Conservation (phyloP, 306 rosid species). For the Casuarina cunninghamiana region DNA sequence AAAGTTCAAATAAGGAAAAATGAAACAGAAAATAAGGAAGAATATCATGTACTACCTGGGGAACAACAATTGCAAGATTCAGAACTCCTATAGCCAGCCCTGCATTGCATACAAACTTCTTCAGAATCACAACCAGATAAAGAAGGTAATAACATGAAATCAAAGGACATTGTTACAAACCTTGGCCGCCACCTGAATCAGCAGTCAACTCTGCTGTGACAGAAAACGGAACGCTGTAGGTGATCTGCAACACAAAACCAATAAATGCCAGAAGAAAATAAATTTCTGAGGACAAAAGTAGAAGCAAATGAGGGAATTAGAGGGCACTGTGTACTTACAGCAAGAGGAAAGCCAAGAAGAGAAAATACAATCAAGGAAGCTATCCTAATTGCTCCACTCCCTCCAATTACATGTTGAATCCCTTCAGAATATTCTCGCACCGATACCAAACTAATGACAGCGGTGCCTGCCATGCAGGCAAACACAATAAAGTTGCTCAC, state of each 20-base stretch:
- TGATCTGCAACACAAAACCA: slow-evolving; percentile 69
- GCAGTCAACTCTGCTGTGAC: slow-evolving; percentile 92
- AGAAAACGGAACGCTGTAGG: slow-evolving; percentile 94
- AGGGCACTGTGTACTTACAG: slow-evolving; percentile 55
- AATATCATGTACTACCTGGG: slow-evolving; percentile 64
- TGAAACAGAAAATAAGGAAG: background rate
- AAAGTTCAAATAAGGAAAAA: background rate
- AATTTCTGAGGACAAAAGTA: slow-evolving; percentile 12
- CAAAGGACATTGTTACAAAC: slow-evolving; percentile 39
- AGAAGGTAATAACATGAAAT: slow-evolving; percentile 12
- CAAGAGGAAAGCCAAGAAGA: slow-evolving; percentile 97
- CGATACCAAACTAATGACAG: slow-evolving; percentile 78
- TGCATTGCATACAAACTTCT: slow-evolving; percentile 41
- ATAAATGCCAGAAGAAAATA: slow-evolving; percentile 19
- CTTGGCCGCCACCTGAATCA: slow-evolving; percentile 96
- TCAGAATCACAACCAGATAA: slow-evolving; percentile 26
- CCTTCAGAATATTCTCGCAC: slow-evolving; percentile 54
- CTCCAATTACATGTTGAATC: slow-evolving; percentile 74
- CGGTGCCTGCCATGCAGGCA: slow-evolving; percentile 94
- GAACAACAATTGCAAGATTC: slow-evolving; percentile 94
- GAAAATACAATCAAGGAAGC: slow-evolving; percentile 86
- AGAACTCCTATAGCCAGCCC: slow-evolving; percentile 98
- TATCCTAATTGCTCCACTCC: slow-evolving; percentile 61
- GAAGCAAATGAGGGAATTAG: slow-evolving; percentile 12
- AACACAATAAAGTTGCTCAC: slow-evolving; percentile 91